phyloP scores from a whole-genome alignment of 345 rosid genomes.

The Aethionema arabicum region DNA sequence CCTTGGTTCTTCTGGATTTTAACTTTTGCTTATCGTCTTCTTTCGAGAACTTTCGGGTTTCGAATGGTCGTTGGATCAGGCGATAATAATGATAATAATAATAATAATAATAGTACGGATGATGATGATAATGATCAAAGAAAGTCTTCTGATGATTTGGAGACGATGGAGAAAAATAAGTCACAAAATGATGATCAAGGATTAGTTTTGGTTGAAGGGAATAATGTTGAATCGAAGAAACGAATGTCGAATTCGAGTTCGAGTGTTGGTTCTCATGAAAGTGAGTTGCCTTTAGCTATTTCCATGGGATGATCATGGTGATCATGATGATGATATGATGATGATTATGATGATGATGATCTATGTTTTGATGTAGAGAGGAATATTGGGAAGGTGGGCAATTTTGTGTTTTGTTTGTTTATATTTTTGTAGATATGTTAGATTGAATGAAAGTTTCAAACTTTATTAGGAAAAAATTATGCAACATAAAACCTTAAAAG shows the following conservation, averaged over 20 bases:
- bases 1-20: constrained; percentile 85
- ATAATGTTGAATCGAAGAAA: constrained; percentile 27
- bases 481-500: too few species aligned
- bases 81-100: constrained; percentile 14
- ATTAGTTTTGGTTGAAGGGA: constrained; percentile 32
- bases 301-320: constrained; percentile 37
- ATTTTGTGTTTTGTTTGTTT: too few species aligned
- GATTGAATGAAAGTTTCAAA: too few species aligned
- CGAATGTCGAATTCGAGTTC: constrained; percentile 39
- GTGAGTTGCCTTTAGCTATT: constrained; percentile 44
- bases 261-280: constrained; percentile 36
- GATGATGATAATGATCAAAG: constrained; percentile 8
- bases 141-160: constrained; percentile 31
- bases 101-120: not conserved
- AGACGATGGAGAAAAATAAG: constrained; percentile 2
- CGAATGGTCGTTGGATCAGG: constrained; percentile 45
- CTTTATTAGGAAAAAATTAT: too few species aligned
- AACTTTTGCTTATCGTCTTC: constrained; percentile 54
- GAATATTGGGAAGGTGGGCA: too few species aligned
- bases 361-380: too few species aligned
- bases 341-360: too few species aligned
- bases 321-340: too few species aligned
- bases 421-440: too few species aligned
- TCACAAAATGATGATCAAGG: constrained; percentile 29
- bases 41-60: constrained; percentile 60